Evolutionary conservation across 2,329 filamentous ascomycete genomes (phyloP), one percentile per base, ranked within the genome.

Genomic region (Monilinia laxa): DNA sequence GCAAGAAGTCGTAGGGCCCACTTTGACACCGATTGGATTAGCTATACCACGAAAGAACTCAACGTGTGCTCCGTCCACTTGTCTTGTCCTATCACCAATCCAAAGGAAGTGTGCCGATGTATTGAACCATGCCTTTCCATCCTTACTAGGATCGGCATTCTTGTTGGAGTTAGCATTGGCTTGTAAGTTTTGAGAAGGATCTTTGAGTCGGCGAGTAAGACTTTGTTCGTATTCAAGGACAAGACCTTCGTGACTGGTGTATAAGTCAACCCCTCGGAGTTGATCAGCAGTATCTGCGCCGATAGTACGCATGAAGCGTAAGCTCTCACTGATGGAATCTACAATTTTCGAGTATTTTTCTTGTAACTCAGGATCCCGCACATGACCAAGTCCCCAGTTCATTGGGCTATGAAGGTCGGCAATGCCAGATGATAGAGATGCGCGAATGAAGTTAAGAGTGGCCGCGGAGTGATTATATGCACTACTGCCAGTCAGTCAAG

Each of bases 21-120:
- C 91, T 79, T 99, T 99, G 79, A 99, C 89, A 69, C 95, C 95
- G 73, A 99, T 92, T 0, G 95, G 95, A 80, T 99, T 99, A 74
- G 92, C 90, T 71, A 99, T 90, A 67, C 95, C 95, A 56, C 95
- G 90, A 85, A 98, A 96, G 83, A 96, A 99, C 80, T 99, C 95
- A 69, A 99, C 90, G 78, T 99, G 95, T 0, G 90, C 94, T 73
- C 94, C 92, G 76, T 95, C 90, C 56, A 97, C 87, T 79, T 98
- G 94, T 57, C 95, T 87, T 2, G 95, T 99, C 71, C 95, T 91
- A 79, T 99, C 95, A 65, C 95, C 95, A 73, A 99, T 96, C 95
- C 95, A 99, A 77, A 99, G 85, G 81, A 99, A 98, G 77, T 99
- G 95, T 0, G 92, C 92, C 5, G 92, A 96, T 0, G 94, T 98